Base-by-base conservation (phyloP, 129 eudicot species). In the Centaurea solstitialis region DNA sequence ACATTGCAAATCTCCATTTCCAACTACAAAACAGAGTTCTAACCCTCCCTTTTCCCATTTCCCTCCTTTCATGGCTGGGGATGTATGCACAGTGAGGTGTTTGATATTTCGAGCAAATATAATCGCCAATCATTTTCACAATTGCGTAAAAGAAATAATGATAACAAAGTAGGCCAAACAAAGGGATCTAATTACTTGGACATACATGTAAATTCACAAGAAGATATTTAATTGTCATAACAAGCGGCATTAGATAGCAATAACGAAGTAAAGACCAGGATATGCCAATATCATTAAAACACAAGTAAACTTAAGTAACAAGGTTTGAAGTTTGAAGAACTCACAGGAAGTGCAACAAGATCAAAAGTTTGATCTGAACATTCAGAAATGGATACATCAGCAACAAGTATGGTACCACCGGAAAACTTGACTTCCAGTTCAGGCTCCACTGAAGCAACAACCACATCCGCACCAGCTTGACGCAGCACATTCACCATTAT, bases 261-360 rank as follows among this genome's bases (percentile, higher is more conserved):
- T 59, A n/a, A 20, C 0, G 3, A 50, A 50, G 61, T 4, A 11
- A 18, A 74, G 68, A 50, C 9, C 45, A 18, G 9, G 47, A 38
- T 50, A 47, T 17, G 20, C 7, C 18, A 21, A 45, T 50, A 38
- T 38, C 40, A 66, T 11, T 10, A 22, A 30, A 65, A 74, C 18
- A 78, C 39, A 61, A 12, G 13, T 74, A 43, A 71, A 38, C 26
- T 50, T 24, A 50, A 38, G 11, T 12, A 17, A 53, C 11, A 69
- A 45, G 26, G 26, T 70, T 77, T 77, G 17, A 83, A 81, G 77
- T 77, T 76, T 53, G 28, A 67, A 35, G 35, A 87, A 76, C 90
- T 84, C 57, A 92, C 97, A n/a, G 99, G 99, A 45, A 95, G 87
- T 9, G 97, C 98, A 82, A 92, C 80, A 39, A 95, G 94, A 89